phyloP scores from a whole-genome alignment of 2,329 filamentous ascomycete genomes.

The Fusarium compactum region DNA sequence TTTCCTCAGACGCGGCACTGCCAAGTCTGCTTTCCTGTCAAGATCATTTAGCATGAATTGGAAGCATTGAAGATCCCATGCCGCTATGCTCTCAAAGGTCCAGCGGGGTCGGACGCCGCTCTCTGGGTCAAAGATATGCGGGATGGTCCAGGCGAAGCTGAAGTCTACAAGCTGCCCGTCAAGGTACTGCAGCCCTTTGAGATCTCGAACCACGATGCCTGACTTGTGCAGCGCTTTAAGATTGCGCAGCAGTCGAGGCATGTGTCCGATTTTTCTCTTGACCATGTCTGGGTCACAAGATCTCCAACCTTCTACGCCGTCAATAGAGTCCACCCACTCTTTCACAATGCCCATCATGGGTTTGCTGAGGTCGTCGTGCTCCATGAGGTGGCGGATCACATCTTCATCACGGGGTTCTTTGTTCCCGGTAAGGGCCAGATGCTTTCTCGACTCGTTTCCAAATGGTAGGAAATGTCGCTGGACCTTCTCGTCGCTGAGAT shows the following conservation, averaged over 20 bases:
- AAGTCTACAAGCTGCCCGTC: neutral
- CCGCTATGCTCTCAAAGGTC: neutral
- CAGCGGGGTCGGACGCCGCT: neutral
- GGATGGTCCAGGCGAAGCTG: neutral
- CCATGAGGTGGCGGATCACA: neutral
- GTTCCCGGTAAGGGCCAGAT: neutral
- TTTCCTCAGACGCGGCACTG: neutral
- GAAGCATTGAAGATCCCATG: neutral
- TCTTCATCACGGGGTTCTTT: neutral
- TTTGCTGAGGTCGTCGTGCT: neutral
- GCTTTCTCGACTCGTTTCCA: neutral
- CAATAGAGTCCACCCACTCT: neutral
- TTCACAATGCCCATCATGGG: neutral
- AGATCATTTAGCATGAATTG: neutral
- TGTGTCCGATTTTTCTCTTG: neutral
- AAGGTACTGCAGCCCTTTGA: neutral
- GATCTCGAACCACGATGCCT: neutral
- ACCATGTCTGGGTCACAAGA: rapidly evolving
- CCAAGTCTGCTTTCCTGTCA: neutral
- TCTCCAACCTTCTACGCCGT: rapidly evolving
- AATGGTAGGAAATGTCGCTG: neutral
- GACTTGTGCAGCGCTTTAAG: neutral
- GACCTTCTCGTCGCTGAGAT: neutral
- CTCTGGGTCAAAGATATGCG: neutral
- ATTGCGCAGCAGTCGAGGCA: neutral